Evolutionary conservation across 1,284 basidiomycete species (phyloP).

Genomic region (Erythrobasidium hasegawianum): DNA sequence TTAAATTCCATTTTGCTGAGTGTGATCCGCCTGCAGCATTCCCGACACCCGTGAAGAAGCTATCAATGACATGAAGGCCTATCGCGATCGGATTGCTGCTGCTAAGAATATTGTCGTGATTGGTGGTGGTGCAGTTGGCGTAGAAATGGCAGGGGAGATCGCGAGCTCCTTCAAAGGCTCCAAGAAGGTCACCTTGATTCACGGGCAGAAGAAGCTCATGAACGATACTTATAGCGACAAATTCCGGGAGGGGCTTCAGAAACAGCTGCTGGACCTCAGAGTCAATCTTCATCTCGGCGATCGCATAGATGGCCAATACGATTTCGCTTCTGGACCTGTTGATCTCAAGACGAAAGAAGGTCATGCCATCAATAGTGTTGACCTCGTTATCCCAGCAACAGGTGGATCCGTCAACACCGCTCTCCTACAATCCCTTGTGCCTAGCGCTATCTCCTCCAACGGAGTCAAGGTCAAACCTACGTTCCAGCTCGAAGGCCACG

Average conservation of each 20-base stretch:
- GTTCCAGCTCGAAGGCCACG: constrained; percentile 14
- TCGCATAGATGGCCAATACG: background rate
- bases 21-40: too few relatives aligned
- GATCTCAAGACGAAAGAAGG: constrained; percentile 18
- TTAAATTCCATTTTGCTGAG: too few relatives aligned
- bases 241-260: constrained; percentile 11
- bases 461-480: constrained; percentile 32
- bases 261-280: constrained; percentile 20
- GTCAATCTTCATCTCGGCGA: constrained; percentile 14
- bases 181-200: constrained; percentile 34
- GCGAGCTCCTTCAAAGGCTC: constrained; percentile 10
- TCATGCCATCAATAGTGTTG: constrained; percentile 4
- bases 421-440: constrained; percentile 2
- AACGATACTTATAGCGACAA: constrained; percentile 19
- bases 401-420: constrained; percentile 24
- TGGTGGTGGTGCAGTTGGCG: constrained; percentile 34
- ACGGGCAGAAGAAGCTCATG: constrained; percentile 18
- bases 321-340: constrained; percentile 5
- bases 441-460: background rate
- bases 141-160: constrained; percentile 34
- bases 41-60: constrained; percentile 21
- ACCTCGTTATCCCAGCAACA: constrained; percentile 24
- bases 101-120: constrained; percentile 30
- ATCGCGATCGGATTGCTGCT: constrained; percentile 19
- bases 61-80: constrained; percentile 28